Evolutionary conservation across 257 asterid species (phyloP).

Genomic region (Penstemon eatonii): DNA sequence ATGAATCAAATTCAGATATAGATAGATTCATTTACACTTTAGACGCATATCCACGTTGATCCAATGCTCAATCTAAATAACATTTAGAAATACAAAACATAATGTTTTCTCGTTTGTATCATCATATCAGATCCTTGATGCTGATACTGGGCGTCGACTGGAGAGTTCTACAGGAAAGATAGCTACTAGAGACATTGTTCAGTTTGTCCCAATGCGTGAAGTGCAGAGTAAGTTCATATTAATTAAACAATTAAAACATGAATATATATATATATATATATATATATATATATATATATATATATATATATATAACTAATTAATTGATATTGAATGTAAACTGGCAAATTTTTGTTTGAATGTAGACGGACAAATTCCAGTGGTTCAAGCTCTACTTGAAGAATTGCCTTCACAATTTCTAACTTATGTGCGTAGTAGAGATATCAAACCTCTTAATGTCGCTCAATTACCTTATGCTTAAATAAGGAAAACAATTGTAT

Average conservation of each 20-base stretch:
- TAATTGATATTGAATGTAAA: background rate
- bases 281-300: too few relatives aligned
- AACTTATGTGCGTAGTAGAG: conserved; percentile 64
- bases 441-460: conserved; percentile 57
- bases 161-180: conserved; percentile 71
- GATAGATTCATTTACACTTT: too few relatives aligned
- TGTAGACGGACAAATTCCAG: conserved; percentile 62
- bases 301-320: background rate
- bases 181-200: conserved; percentile 79
- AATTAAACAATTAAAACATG: background rate
- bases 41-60: too few relatives aligned
- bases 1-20: too few relatives aligned
- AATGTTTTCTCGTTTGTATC: background rate
- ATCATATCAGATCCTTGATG: conserved; percentile 60
- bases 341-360: background rate
- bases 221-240: conserved; percentile 48
- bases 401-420: conserved; percentile 80
- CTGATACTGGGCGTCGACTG: conserved; percentile 62
- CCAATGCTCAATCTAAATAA: background rate
- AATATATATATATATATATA: background rate
- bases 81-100: too few relatives aligned
- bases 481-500: background rate
- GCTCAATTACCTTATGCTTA: background rate
- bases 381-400: conserved; percentile 69
- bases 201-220: conserved; percentile 84